Evolutionary conservation across 495 filamentous ascomycete species (phyloP), one percentile per base, ranked within the genome.

Genomic region (Tetracladium setigerum): DNA sequence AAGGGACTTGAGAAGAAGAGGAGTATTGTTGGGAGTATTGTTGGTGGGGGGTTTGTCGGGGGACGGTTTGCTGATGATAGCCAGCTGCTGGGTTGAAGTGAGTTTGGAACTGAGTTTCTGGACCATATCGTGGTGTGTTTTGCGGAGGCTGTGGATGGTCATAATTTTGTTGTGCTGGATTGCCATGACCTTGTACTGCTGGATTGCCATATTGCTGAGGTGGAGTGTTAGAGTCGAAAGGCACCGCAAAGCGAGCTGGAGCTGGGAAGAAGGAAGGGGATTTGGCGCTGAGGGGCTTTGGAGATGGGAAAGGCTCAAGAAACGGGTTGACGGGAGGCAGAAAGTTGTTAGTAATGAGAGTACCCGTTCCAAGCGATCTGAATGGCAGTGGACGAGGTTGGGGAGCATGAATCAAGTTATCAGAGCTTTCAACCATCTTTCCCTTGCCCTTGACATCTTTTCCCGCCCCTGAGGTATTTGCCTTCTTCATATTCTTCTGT

Each of bases 311-410:
- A n/a, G n/a, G 8, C 0, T 12, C 44, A 30, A 27, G 10, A 15
- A 18, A 6, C 6, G 31, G 16, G 22, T 27, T 3, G 7, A 5
- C 13, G 18, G 32, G 17, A 9, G 37, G 24, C 7, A 32, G n/a
- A 31, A 24, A 38, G 46, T 41, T 41, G 1, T 33, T 13, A 30
- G 46, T 41, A 4, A 30, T 7, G 18, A 48, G 37, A n/a, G 46
- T 41, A 11, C 37, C 37, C 2, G 46, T 41, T 17, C 18, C 11
- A 15, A 34, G 41, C 17, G 46, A 41, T 7, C 16, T 27, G 17
- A 41, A 41, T 22, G 16, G 35, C 3, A 48, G 36, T 3, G 22
- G 22, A 27, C 22, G 22, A 27, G 22, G 22, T 27, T 27, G 3
- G 7, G 22, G 22, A 27, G 22, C 22, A 7, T 27, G 22, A 7